Base-by-base conservation (phyloP, 2,329 filamentous ascomycete genomes). In the Esteya vermicola region DNA sequence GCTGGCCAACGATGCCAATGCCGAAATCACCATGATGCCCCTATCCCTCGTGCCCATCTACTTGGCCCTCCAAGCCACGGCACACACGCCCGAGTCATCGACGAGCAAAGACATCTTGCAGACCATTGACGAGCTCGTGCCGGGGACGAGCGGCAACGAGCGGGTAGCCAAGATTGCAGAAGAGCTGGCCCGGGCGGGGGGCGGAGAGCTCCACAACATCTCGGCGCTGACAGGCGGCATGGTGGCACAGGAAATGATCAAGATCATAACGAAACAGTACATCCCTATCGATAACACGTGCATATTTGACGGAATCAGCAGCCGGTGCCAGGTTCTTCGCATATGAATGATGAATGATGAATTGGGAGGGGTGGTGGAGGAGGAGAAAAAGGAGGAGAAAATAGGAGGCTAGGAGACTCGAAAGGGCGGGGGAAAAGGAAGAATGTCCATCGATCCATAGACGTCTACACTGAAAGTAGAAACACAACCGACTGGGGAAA, bases 241-340 rank as follows among this genome's bases (percentile, higher is more conserved):
- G 65, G 81, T 93, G 36, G 85, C 89, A n/a, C 93, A 98, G 60
- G 91, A 98, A 62, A 75, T 89, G 46, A 93, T 98, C 63, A 98
- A 98, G 57, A 74, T 89, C 43, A 72, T 82, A 51, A 82, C 78
- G 12, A 76, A 75, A 52, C 78, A 83, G 61, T 83, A 82, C 58
- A 65, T 81, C 33, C 77, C 78, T 20, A 72, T 81, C 47, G 76
- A 82, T 50, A 80, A 81, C 56, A 78, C 74, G 14, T 81, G 78
- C 53, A 65, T 83, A 45, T 81, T 78, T 50, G 78, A 82, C 61
- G 78, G 78, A 19, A 76, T 82, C 46, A 63, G 61, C 44, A 78
- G 74, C 56, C 70, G 72, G 46, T 73, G 68, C 49, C 70, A 76
- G 54, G 65, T 75, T 39, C 57, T 77, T 49, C 65, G 66, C 44